Evolutionary conservation across 2,329 filamentous ascomycete species (phyloP).

Genomic region (Aspergillus clavatus): DNA sequence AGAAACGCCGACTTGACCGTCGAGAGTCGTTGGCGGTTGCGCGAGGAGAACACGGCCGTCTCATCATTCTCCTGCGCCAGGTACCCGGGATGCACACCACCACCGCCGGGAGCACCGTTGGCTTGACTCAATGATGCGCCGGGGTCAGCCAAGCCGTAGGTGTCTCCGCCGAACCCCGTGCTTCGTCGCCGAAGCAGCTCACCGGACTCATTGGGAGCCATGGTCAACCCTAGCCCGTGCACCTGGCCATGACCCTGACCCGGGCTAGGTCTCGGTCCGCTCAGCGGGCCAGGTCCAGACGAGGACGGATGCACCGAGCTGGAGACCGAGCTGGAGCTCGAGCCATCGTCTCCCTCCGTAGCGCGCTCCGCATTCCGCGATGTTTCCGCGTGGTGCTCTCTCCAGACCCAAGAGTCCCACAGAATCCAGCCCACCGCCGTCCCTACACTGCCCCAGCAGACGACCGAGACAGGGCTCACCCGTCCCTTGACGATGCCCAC

Average conservation of each 20-base stretch:
- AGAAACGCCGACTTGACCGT: slow-evolving; percentile 89
- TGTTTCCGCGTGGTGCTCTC: slow-evolving; percentile 49
- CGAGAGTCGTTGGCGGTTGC: slow-evolving; percentile 61
- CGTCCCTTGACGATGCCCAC: slow-evolving; percentile 81
- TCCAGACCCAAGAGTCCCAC: slow-evolving; percentile 85
- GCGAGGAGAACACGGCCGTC: slow-evolving; percentile 43
- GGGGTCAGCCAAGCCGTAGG: slow-evolving; percentile 45
- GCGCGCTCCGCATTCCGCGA: slow-evolving; percentile 17
- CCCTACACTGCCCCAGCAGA: slow-evolving; percentile 74
- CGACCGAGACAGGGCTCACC: slow-evolving; percentile 84
- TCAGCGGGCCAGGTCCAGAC: slow-evolving; percentile 19
- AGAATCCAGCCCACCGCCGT: slow-evolving; percentile 85
- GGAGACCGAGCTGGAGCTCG: slow-evolving; percentile 37
- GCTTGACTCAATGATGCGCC: slow-evolving; percentile 15
- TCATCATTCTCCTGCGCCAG: slow-evolving; percentile 19
- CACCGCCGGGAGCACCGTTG: slow-evolving; percentile 20
- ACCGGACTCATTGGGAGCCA: slow-evolving; percentile 34
- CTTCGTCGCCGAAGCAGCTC: slow-evolving; percentile 26
- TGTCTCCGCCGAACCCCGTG: slow-evolving; percentile 37
- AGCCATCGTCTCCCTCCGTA: slow-evolving; percentile 35
- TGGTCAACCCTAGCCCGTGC: slow-evolving; percentile 42
- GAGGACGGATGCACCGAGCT: slow-evolving; percentile 28
- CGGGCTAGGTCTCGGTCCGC: slow-evolving; percentile 25
- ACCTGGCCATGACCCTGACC: slow-evolving; percentile 26
- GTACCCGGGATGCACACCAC: slow-evolving; percentile 18